Evolutionary conservation across 495 filamentous ascomycete genomes (phyloP).

Genomic region (Daldinia decipiens): DNA sequence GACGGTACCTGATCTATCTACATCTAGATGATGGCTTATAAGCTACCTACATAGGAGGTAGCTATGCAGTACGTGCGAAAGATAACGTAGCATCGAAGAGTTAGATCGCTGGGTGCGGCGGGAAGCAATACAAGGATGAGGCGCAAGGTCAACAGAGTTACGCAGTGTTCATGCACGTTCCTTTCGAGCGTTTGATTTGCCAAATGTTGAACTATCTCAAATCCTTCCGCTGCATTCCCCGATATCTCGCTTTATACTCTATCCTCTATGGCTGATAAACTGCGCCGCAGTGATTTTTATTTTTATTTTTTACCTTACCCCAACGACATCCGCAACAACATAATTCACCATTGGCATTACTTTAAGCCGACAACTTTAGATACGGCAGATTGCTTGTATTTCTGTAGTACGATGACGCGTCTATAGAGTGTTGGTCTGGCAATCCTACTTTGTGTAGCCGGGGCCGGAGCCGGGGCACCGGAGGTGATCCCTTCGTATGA

Average conservation of each 20-base stretch:
- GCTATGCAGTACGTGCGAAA: conserved; percentile 15
- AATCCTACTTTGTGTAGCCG: conserved; percentile 19
- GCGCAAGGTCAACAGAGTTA: conserved; percentile 18
- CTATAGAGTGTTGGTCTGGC: conserved; percentile 23
- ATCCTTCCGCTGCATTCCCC: conserved; percentile 4
- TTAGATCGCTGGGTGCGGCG: conserved; percentile 17
- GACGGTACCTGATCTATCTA: conserved; percentile 9
- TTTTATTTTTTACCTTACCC: conserved; percentile 17
- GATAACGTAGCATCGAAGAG: conserved; percentile 23
- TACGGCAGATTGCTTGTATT: background rate
- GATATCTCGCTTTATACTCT: conserved; percentile 1
- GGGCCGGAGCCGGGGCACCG: conserved; percentile 32
- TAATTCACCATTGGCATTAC: conserved; percentile 9
- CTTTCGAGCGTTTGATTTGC: conserved; percentile 9
- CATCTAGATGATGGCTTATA: conserved; percentile 14
- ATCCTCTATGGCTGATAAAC: background rate
- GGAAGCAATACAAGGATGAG: conserved; percentile 20
- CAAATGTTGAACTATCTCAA: conserved; percentile 3
- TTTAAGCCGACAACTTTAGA: conserved; percentile 2
- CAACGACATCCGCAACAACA: conserved; percentile 8
- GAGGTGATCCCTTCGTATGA: conserved; percentile 27
- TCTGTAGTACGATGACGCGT: conserved; percentile 1
- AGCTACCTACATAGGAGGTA: background rate
- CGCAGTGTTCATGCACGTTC: conserved; percentile 8
- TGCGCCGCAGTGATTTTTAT: background rate